Percentiles rank a stretch among this genome's conserved stretches.
phyloP scores from a whole-genome alignment of 306 rosid genomes.

The Ormosia emarginata region DNA sequence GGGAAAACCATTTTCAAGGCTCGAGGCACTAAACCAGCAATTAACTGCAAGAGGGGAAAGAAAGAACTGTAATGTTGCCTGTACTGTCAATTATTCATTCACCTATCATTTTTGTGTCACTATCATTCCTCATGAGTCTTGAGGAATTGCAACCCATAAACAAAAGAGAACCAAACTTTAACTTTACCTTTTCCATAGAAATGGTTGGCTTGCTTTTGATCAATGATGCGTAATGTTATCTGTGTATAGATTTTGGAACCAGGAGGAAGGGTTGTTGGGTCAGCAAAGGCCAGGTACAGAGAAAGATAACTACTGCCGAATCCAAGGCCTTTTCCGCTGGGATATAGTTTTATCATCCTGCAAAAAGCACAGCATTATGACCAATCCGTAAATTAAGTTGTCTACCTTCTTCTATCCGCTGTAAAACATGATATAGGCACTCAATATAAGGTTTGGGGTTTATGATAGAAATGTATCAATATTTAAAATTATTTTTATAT shows the following conservation, averaged over 20 bases:
- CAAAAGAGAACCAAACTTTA: conserved; percentile 7
- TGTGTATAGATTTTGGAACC: conserved; percentile 46
- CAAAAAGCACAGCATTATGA: not conserved
- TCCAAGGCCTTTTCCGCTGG: conserved; percentile 44
- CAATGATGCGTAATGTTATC: conserved; percentile 38
- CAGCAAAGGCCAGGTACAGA: conserved; percentile 39
- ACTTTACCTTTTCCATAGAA: conserved; percentile 32
- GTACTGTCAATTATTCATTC: not conserved
- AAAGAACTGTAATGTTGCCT: not conserved
- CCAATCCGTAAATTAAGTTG: not conserved
- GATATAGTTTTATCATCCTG: conserved; percentile 65
- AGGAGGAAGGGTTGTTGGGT: conserved; percentile 36
- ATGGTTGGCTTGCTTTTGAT: conserved; percentile 31
- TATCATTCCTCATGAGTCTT: not conserved
- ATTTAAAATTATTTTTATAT: too few relatives aligned
- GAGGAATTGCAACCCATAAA: not conserved
- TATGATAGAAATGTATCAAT: too few relatives aligned
- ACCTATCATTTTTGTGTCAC: not conserved
- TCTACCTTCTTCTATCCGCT: not conserved
- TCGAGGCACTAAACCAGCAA: conserved; percentile 52
- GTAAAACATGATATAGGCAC: not conserved
- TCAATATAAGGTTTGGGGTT: too few relatives aligned
- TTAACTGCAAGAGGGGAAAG: conserved; percentile 35
- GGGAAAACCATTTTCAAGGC: conserved; percentile 25
- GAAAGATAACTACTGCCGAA: conserved; percentile 38